Evolutionary conservation across 1,284 basidiomycete species (phyloP).

Genomic region (Tremellales sp.): DNA sequence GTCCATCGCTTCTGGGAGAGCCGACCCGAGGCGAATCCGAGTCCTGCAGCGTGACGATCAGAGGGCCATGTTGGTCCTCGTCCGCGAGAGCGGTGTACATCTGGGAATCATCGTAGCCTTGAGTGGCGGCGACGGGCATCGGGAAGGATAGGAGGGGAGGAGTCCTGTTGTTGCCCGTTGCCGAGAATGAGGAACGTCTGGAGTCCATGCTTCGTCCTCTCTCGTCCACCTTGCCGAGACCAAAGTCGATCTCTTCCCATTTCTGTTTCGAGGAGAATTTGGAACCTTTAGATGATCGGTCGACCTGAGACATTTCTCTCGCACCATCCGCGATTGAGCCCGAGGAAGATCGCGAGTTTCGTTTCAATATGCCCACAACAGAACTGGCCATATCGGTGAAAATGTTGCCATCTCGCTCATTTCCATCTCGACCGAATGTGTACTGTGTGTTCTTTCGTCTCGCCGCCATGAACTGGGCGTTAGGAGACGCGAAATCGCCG

Average conservation of each 20-base stretch:
- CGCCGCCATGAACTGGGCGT: constrained; percentile 9
- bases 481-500: constrained; percentile 25
- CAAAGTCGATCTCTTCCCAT: constrained; percentile 51
- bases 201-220: constrained; percentile 12
- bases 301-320: constrained; percentile 27
- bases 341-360: constrained; percentile 9
- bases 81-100: constrained; percentile 7
- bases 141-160: constrained; percentile 10
- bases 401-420: constrained; percentile 33
- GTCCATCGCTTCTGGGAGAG: constrained; percentile 18
- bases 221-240: constrained; percentile 46
- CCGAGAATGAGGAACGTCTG: constrained; percentile 1
- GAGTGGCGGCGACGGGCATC: constrained; percentile 23
- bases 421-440: constrained; percentile 34
- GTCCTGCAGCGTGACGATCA: constrained; percentile 7
- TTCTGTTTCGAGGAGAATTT: constrained; percentile 29
- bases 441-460: constrained; percentile 19
- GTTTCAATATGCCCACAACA: constrained; percentile 24
- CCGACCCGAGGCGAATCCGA: constrained; percentile 13
- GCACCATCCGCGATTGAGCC: background rate
- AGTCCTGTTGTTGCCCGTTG: background rate
- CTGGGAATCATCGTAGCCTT: constrained; percentile 6
- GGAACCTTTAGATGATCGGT: constrained; percentile 4
- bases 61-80: constrained; percentile 1
- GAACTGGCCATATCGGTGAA: constrained; percentile 19